Evolutionary conservation across 345 rosid genomes (phyloP), one percentile per base, ranked within the genome.

Genomic region (Clarkia xantiana): DNA sequence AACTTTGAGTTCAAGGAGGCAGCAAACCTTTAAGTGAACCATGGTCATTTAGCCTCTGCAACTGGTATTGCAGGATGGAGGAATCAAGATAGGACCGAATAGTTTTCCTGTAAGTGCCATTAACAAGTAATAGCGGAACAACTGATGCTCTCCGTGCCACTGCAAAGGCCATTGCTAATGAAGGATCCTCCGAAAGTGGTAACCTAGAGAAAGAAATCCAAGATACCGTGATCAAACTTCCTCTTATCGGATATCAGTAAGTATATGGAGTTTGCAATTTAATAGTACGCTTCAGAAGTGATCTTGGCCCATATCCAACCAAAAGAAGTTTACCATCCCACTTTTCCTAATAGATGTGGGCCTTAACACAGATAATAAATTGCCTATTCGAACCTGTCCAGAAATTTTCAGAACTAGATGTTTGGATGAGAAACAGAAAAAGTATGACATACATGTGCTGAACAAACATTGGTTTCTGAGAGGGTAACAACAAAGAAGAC

Each of bases 151-250:
- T 76, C 44, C 96, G 76, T 42, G 95, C 78, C 59, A 84, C 99
- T 42, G 99, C 87, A 67, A 91, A 86, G 48, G 96, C 98, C 98
- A 91, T 91, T 59, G 96, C 96, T 60, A 91, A 67, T 52, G 98
- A 94, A 71, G 89, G 90, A 75, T 91, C 98, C 72, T 91, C 98
- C 10, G 98, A 81, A 59, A 86, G 95, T 18, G 91, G 63, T 58
- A 86, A 68, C 80, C 98, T 91, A 65, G 49, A 73, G 18, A 48
- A 40, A n/a, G 53, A 51, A 61, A 45, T 19, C 17, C 23, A 52
- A 52, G 10, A 18, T 18, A 48, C 36, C 36, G 4, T 29, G 36
- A 29, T 10, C 36, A 4, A 7, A 29, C 36, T 29, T 29, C 8
- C 36, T 29, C 36, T 29, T 29, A 29, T 29, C 36, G 8, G 36